Evolutionary conservation across 495 filamentous ascomycete species (phyloP), one percentile per base, ranked within the genome.

Genomic region (Aspergillus cavernicola): DNA sequence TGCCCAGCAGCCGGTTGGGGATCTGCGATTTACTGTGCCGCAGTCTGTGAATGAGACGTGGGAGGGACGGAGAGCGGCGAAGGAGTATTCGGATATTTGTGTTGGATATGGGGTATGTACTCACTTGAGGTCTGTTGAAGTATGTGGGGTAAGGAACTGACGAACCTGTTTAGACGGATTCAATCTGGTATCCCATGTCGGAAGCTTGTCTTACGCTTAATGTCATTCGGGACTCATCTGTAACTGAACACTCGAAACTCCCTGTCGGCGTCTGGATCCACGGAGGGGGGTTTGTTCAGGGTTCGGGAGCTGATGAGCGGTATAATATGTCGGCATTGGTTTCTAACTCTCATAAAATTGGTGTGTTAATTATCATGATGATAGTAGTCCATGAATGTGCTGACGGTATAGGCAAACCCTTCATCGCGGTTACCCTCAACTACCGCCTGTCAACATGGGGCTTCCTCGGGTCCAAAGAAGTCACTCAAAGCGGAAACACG

Each of bases 351-450:
- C 44, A 36, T 33, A 53, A 61, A 1, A 79, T 81, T 16, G 75
- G 74, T 56, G 56, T 59, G 39, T 20, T 41, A 8, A 24, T 18
- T 42, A 23, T 35, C 28, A 13, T 6, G 19, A n/a, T 4, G 12
- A 33, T 1, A n/a, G n/a, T n/a, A n/a, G n/a, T n/a, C n/a, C n/a
- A n/a, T n/a, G n/a, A n/a, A n/a, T n/a, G n/a, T n/a, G n/a, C n/a
- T n/a, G n/a, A n/a, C n/a, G n/a, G n/a, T n/a, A 1, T 29, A 58
- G 67, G 56, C 7, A 81, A 80, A 55, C 82, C 83, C 1, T 74
- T 87, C 47, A 79, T 86, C 31, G 82, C 67, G 4, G 76, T 85
- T n/a, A 75, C 69, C n/a, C 69, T 85, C 42, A 80, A 81, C 51
- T 86, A 86, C 60, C 70, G 83, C 37, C 69, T 85, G 7, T 69